Evolutionary conservation across 2,329 filamentous ascomycete genomes (phyloP), one percentile per base, ranked within the genome.

Genomic region (Diaporthe australafricana): DNA sequence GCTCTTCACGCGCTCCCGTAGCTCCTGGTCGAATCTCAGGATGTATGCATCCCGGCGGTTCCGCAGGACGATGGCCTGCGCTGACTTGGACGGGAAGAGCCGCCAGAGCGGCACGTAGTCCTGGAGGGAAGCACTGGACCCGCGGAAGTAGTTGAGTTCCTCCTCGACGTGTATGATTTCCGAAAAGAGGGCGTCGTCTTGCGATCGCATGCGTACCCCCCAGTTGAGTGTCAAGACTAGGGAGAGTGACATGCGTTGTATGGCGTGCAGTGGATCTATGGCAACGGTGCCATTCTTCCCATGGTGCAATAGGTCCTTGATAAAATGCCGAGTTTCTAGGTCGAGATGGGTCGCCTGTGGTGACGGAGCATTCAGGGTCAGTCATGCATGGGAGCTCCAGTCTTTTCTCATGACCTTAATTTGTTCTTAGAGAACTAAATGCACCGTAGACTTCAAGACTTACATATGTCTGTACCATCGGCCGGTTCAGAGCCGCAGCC

Each of bases 101-200:
- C 56, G 35, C 56, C 56, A 60, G 22, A 60, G 38, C 5, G 56
- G 56, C 8, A 60, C 56, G 5, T 60, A 60, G 56, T 60, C 56
- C 17, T 60, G 56, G 2, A 60, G 38, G 9, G 56, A 60, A 8
- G 56, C 56, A 22, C 56, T 60, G 56, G 56, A 60, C 22, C 56
- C 56, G 38, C 56, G 56, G 79, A 91, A 90, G 63, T 86, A 86
- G 76, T 84, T 87, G 52, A 91, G 88, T 42, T 88, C 86, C 53
- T 90, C 89, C 74, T 91, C 89, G 22, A 91, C 89, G 60, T 91
- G 84, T 1, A 87, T 90, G 72, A 91, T 91, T 77, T 91, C 89
- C 22, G 86, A 81, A 73, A 92, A 90, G n/a, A 91, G 80, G 8
- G 85, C 82, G 68, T 90, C 86, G 8, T 53, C 52, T 38, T 68